Conservation (phyloP, 169 alveolate genomes). For the Cryptosporidium viatorum region DNA sequence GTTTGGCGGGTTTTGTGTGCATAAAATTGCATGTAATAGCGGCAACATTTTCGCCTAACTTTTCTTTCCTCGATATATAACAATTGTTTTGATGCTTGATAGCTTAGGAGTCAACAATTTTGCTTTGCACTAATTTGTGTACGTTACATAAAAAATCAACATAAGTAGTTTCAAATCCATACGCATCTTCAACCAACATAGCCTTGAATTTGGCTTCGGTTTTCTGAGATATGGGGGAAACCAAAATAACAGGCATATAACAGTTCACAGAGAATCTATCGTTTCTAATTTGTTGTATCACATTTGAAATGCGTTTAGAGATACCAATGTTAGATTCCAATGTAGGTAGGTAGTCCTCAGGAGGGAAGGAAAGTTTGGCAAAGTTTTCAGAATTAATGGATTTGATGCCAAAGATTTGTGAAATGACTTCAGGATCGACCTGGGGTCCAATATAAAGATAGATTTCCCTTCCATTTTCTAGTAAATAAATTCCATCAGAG, state of each 20-base stretch:
- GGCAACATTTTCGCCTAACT: background rate
- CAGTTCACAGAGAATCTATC: slow-evolving; percentile 30
- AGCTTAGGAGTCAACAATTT: slow-evolving; percentile 59
- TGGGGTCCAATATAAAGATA: slow-evolving; percentile 59
- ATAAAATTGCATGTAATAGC: background rate
- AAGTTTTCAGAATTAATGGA: slow-evolving; percentile 18
- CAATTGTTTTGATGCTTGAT: background rate
- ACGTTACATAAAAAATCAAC: slow-evolving; percentile 69
- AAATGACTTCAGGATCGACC: slow-evolving; percentile 30
- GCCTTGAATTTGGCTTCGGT: slow-evolving; percentile 53
- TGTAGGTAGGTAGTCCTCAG: background rate
- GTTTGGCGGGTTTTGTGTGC: background rate
- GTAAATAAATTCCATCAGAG: slow-evolving; percentile 61
- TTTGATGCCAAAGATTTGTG: slow-evolving; percentile 14
- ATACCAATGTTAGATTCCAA: slow-evolving; percentile 4
- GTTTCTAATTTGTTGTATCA: slow-evolving; percentile 52
- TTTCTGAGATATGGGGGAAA: slow-evolving; percentile 11
- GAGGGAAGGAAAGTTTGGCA: background rate
- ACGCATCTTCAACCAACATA: slow-evolving; percentile 66
- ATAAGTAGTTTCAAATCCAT: slow-evolving; percentile 60
- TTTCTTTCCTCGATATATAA: too few relatives aligned
- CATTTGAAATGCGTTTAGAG: slow-evolving; percentile 14
- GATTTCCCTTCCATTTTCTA: slow-evolving; percentile 65
- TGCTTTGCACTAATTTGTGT: slow-evolving; percentile 68
- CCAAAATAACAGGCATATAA: slow-evolving; percentile 32